Evolutionary conservation across 306 rosid genomes (phyloP), one percentile per base, ranked within the genome.

Genomic region (Corylus heterophylla): DNA sequence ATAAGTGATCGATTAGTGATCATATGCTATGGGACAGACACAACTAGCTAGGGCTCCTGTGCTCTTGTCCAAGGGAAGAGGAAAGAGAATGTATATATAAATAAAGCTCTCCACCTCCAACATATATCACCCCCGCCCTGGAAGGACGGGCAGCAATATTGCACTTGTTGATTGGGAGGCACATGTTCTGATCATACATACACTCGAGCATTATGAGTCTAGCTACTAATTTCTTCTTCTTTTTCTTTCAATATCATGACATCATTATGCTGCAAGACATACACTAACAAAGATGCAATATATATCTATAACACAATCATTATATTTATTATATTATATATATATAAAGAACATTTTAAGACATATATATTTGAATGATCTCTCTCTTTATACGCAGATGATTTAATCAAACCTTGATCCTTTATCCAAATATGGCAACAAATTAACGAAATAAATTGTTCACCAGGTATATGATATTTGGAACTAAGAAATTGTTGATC

Each of bases 221-320:
- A 63, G 56, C 54, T 20, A 35, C 17, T 2, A 50, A 50, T 50
- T 50, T 61, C 20, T 61, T 61, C 5, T 29, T 11, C 1, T 4
- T 42, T 0, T 6, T 42, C 4, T 59, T 22, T 10, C 14, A 59
- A 59, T 59, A 2, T 17, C 22, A 45, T 75, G 80, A 79, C 83
- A 48, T 74, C 86, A 74, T 73, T 48, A 68, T 78, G 72, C 69
- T 62, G 83, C 62, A 75, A 61, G 58, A 62, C 67, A 59, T 63
- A 64, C 47, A 52, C 47, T 20, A 59, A 17, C 29, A 18, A 22
- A 6, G 45, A n/a, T 9, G 31, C 54, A 45, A 69, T 25, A 59
- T 49, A 13, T 10, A 49, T 31, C 35, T 31, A 31, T 31, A 31
- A 49, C 45, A 42, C 45, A 42, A 42, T 42, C 45, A 5, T 42